A percentile compares a stretch with the other conserved stretches of the same genome.
Evolutionary conservation across 2,329 filamentous ascomycete species (phyloP).

Genomic region (Keithomyces neogunnii): DNA sequence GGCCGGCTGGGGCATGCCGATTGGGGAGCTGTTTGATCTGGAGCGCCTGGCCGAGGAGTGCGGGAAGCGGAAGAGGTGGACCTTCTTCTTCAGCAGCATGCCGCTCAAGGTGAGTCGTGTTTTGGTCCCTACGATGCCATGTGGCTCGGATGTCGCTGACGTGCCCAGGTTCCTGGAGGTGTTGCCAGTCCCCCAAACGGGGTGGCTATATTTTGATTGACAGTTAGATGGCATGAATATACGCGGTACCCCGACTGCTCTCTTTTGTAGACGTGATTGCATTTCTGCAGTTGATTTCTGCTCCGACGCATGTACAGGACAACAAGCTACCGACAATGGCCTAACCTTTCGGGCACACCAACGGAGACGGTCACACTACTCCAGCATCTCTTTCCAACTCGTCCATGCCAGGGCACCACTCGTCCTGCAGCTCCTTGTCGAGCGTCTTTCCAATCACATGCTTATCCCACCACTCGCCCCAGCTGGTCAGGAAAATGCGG

Average conservation of each 20-base stretch:
- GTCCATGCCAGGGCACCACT: slow-evolving; percentile 40
- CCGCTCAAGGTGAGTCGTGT: slow-evolving; percentile 20
- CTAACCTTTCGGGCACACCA: too few relatives aligned
- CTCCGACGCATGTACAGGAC: too few relatives aligned
- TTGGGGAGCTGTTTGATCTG: slow-evolving; percentile 40
- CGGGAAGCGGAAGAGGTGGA: slow-evolving; percentile 21
- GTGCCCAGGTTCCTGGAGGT: slow-evolving; percentile 21
- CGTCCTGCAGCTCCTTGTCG: slow-evolving; percentile 40
- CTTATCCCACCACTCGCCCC: slow-evolving; percentile 48
- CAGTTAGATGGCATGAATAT: too few relatives aligned
- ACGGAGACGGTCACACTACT: neutral
- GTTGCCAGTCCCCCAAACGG: slow-evolving; percentile 30
- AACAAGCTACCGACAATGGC: too few relatives aligned
- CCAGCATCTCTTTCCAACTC: slow-evolving; percentile 37
- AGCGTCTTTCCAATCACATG: slow-evolving; percentile 30
- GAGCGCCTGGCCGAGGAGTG: slow-evolving; percentile 29
- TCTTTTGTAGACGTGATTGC: too few relatives aligned
- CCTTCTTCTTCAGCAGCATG: slow-evolving; percentile 31
- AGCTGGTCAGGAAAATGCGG: slow-evolving; percentile 45
- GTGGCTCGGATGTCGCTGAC: neutral
- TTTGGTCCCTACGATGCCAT: neutral
- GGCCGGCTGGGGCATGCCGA: slow-evolving; percentile 42
- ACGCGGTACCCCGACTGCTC: too few relatives aligned
- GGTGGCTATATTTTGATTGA: slow-evolving; percentile 26
- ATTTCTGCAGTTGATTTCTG: too few relatives aligned